These are phyloP conservation scores for Paecilomyces fulvus DNA, from an alignment of 2,329 filamentous ascomycete species.

Conservation along the genomic window DNA sequence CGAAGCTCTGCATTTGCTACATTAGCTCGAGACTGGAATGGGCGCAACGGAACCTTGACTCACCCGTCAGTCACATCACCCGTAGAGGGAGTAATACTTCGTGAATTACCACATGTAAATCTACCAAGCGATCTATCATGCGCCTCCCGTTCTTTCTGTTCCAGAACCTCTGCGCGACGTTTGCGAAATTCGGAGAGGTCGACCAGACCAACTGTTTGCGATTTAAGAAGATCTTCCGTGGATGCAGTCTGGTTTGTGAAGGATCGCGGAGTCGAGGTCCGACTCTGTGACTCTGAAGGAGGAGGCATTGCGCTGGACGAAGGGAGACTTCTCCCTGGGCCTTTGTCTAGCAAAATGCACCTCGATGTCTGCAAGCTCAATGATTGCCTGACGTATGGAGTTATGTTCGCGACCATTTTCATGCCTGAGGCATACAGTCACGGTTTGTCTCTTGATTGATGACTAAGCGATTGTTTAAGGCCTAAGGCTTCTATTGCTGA, in stretches of 20 bases:
- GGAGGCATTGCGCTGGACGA: slow-evolving; percentile 4
- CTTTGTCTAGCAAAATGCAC: not conserved
- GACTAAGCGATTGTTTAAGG: not conserved
- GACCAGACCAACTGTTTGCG: slow-evolving; percentile 82
- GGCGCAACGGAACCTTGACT: slow-evolving; percentile 22
- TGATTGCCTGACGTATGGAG: not conserved
- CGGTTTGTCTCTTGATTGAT: not conserved
- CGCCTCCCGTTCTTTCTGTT: slow-evolving; percentile 77
- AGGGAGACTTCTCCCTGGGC: slow-evolving; percentile 7
- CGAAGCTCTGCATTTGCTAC: slow-evolving; percentile 48
- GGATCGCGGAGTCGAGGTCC: slow-evolving; percentile 38
- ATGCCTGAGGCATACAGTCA: not conserved
- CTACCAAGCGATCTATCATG: slow-evolving; percentile 51
- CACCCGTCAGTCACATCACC: slow-evolving; percentile 50
- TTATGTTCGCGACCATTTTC: not conserved
- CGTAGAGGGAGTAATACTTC: slow-evolving; percentile 42
- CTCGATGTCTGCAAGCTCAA: not conserved
- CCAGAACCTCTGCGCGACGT: slow-evolving; percentile 85
- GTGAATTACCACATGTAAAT: slow-evolving; percentile 36
- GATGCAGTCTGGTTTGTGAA: slow-evolving; percentile 71
- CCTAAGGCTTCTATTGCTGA: not conserved
- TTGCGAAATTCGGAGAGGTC: slow-evolving; percentile 92
- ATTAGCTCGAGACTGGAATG: slow-evolving; percentile 36
- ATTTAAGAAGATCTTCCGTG: slow-evolving; percentile 73
- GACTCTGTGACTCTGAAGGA: slow-evolving; percentile 28